Evolutionary conservation across 2,329 filamentous ascomycete species (phyloP).

Genomic region (Aspergillus calidoustus): DNA sequence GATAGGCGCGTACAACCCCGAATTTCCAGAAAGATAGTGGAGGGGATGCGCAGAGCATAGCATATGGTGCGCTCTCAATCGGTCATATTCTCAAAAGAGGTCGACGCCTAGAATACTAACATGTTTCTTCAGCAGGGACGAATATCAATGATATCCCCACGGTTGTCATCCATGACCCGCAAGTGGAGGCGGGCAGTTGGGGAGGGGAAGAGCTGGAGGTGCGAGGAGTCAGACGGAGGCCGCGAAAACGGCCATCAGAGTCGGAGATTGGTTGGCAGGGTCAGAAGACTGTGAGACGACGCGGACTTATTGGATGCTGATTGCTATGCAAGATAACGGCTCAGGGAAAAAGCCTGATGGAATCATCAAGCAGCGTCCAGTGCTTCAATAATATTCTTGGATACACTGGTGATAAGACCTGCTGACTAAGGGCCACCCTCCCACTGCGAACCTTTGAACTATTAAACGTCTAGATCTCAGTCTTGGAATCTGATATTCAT

Average conservation of each 20-base stretch:
- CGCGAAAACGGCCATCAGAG: neutral
- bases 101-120: slow-evolving; percentile 11
- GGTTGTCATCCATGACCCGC: slow-evolving; percentile 19
- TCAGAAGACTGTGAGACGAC: neutral
- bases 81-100: neutral
- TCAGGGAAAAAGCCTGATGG: neutral
- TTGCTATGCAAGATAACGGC: slow-evolving; percentile 4
- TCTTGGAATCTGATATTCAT: neutral
- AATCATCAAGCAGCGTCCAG: neutral
- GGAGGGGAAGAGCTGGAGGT: slow-evolving; percentile 2
- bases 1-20: slow-evolving; percentile 12
- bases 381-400: neutral
- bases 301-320: slow-evolving; percentile 2
- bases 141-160: slow-evolving; percentile 11
- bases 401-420: neutral
- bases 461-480: neutral
- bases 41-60: neutral
- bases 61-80: neutral
- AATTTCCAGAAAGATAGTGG: slow-evolving; percentile 7
- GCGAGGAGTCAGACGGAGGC: slow-evolving; percentile 1
- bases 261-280: neutral
- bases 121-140: slow-evolving; percentile 11
- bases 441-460: neutral
- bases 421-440: neutral
- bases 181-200: slow-evolving; percentile 22